Base-by-base conservation (phyloP, 139 green algal species). In the Coelastrella sp. region DNA sequence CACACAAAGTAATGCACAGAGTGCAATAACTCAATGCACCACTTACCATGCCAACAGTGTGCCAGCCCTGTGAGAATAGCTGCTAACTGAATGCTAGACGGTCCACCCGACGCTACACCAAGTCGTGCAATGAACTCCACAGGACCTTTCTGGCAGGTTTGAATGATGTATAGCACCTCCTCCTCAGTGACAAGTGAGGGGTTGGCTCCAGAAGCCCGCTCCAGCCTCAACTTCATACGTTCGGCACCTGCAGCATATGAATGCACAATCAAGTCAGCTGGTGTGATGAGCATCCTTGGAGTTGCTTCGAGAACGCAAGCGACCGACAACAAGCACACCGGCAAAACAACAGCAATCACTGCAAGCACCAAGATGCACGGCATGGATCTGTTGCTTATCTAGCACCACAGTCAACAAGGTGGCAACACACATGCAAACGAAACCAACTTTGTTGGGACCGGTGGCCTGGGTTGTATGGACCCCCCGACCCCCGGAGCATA, bases 201-300 rank as follows among this genome's bases (percentile, higher is more conserved):
- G 4, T 76, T 23, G 4, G 68, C 68, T 14, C 68, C 68, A 76
- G 17, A 6, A 76, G 14, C 2, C 54, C 68, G 68, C 16, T 76
- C 68, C 68, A 76, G 68, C 68, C 68, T 76, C 17, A 76, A 76
- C 68, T 47, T 76, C 5, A 76, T 7, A 47, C 68, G 68, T 22
- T 76, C 68, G 0, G 68, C 68, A 47, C 68, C 68, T 76, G 68
- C 68, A 76, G 68, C 68, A 76, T 76, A 76, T 76, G 68, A 76
- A 76, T 76, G 68, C 68, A 47, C 68, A 76, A 23, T 75, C 68
- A 76, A 76, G 68, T 76, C 68, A 76, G 68, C 68, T 76, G 68
- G 68, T 75, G 68, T 76, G 68, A 76, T 76, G 68, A 76, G 68
- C 5, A 32, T 47, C 68, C 17, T 76, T 71, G 32, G 68, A 20